phyloP scores from a whole-genome alignment of 768 basidiomycete species.

The Boletus rubescentipes region DNA sequence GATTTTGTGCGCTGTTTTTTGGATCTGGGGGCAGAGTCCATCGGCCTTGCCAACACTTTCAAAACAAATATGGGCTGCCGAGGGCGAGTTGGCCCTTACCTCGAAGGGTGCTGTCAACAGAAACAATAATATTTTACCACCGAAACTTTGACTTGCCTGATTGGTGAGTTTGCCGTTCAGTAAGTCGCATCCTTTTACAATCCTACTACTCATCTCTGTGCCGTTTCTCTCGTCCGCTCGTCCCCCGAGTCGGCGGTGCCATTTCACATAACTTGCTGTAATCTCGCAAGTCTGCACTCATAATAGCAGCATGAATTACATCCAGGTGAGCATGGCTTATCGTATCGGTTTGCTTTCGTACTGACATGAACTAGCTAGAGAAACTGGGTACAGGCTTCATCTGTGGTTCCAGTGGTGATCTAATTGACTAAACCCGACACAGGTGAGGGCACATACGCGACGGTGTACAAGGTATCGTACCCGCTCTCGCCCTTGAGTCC shows the following conservation, averaged over 20 bases:
- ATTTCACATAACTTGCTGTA: conserved; percentile 1
- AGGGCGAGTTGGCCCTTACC: background rate
- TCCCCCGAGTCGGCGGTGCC: conserved; percentile 4
- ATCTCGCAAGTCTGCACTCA: background rate
- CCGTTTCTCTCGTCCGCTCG: background rate
- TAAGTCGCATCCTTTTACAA: too few relatives aligned
- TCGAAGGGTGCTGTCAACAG: background rate
- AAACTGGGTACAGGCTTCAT: conserved; percentile 60
- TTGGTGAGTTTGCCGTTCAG: conserved; percentile 13
- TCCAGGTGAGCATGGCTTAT: conserved; percentile 42
- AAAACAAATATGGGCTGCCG: background rate
- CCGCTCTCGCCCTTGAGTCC: background rate
- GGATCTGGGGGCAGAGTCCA: conserved; percentile 46
- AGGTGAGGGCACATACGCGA: conserved; percentile 95
- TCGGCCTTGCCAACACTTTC: conserved; percentile 11
- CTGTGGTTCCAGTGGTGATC: background rate
- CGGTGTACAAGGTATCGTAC: conserved; percentile 84
- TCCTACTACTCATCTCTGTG: background rate
- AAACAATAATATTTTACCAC: background rate
- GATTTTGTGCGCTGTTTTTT: conserved; percentile 58
- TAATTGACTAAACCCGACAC: conserved; percentile 4
- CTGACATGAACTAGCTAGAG: conserved; percentile 61
- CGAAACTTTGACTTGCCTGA: conserved; percentile 15
- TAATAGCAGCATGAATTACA: conserved; percentile 49
- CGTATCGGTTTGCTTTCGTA: background rate